Evolutionary conservation across 768 basidiomycete genomes (phyloP).

Genomic region (Boletus subparvulus): DNA sequence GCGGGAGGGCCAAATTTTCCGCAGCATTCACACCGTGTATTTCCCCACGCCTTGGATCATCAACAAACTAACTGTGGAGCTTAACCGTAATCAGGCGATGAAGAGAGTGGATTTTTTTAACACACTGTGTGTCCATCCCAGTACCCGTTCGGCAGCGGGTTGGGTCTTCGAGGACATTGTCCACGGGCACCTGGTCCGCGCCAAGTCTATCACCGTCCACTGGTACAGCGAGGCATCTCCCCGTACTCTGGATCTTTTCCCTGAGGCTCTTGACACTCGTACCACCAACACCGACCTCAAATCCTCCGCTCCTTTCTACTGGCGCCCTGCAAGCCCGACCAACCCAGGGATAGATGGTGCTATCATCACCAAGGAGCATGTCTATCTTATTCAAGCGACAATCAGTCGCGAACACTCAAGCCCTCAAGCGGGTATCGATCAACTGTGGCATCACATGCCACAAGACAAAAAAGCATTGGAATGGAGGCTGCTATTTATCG

Average conservation of each 20-base stretch:
- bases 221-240: background rate
- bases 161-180: background rate
- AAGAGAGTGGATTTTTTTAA: background rate
- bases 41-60: background rate
- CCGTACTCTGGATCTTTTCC: background rate
- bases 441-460: background rate
- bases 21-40: background rate
- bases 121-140: background rate
- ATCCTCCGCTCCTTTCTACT: background rate
- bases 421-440: background rate
- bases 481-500: background rate
- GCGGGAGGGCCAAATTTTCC: background rate
- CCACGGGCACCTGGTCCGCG: background rate
- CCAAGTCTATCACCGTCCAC: background rate
- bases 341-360: background rate
- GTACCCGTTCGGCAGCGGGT: background rate
- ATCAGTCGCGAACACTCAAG: background rate
- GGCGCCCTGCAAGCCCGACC: background rate
- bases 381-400: background rate
- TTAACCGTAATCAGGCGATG: background rate
- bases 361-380: background rate
- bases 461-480: background rate
- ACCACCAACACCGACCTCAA: background rate
- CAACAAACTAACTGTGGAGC: background rate
- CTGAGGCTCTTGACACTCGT: background rate